A percentile compares a stretch with the other conserved stretches of the same genome.
These are phyloP conservation scores for Scleroderma citrinum DNA, from an alignment of 768 basidiomycete species.

Conservation along the genomic window DNA sequence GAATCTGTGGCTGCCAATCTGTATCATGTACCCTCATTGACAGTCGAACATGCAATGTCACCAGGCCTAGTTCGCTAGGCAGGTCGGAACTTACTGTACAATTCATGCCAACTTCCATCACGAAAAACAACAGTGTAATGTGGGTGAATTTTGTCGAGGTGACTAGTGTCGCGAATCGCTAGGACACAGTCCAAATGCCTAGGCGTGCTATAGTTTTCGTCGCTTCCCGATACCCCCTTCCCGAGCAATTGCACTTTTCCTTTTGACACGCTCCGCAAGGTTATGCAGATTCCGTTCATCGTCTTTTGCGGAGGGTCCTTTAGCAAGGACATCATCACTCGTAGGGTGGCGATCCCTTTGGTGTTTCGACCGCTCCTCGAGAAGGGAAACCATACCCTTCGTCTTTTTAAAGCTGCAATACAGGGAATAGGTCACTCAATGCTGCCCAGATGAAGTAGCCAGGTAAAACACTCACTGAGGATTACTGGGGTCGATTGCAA, in stretches of 20 bases:
- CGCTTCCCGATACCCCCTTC: conserved; percentile 33
- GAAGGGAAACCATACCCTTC: conserved; percentile 78
- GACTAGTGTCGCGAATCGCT: too few species aligned
- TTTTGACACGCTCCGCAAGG: conserved; percentile 84
- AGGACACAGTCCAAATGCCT: too few species aligned
- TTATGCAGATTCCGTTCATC: conserved; percentile 44
- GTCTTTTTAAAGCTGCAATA: conserved; percentile 81
- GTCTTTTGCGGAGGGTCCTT: conserved; percentile 1
- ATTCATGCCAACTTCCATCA: too few species aligned
- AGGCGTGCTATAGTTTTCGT: conserved; percentile 16
- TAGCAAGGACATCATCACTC: not conserved
- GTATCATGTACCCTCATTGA: too few species aligned
- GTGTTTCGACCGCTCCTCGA: conserved; percentile 76
- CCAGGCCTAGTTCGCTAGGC: too few species aligned
- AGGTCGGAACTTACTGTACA: too few species aligned
- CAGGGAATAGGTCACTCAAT: not conserved
- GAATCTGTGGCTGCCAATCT: too few species aligned
- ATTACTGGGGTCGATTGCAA: conserved; percentile 93
- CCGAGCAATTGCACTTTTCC: conserved; percentile 49
- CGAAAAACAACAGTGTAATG: too few species aligned
- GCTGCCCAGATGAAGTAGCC: not conserved
- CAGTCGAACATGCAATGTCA: too few species aligned
- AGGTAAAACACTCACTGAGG: conserved; percentile 66
- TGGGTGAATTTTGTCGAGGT: too few species aligned
- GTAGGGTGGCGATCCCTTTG: conserved; percentile 33